Conservation (phyloP, 768 basidiomycete genomes). For the Tephrocybe sp. region DNA sequence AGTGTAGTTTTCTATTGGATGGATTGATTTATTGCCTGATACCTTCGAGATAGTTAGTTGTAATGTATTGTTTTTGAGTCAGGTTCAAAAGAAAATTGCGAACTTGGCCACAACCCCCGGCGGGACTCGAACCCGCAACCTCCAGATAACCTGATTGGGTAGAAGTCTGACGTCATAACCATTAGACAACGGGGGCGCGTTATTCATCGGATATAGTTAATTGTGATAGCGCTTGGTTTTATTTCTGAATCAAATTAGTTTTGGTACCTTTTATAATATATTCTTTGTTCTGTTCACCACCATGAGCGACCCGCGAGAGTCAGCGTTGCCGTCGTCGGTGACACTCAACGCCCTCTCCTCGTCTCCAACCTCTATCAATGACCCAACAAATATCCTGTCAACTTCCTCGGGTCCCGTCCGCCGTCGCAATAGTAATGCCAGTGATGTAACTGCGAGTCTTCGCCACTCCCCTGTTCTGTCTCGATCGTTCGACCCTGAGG, state of each 20-base stretch:
- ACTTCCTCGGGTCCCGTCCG: background rate
- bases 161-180: slow-evolving; percentile 92
- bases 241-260: background rate
- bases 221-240: background rate
- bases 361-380: slow-evolving; percentile 11
- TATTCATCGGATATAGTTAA: accelerated
- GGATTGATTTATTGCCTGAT: background rate
- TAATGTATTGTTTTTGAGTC: background rate
- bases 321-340: slow-evolving; percentile 6
- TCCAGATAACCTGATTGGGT: slow-evolving; percentile 56
- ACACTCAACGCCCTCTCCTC: slow-evolving; percentile 9
- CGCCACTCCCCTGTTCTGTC: slow-evolving; percentile 62
- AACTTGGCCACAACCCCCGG: slow-evolving; percentile 50
- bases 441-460: slow-evolving; percentile 37
- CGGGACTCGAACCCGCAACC: slow-evolving; percentile 87
- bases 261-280: too few relatives aligned
- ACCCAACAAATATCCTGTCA: slow-evolving; percentile 3
- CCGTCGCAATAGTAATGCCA: slow-evolving; percentile 28
- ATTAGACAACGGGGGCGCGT: slow-evolving; percentile 82
- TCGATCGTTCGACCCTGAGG: slow-evolving; percentile 66
- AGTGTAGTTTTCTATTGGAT: slow-evolving; percentile 12
- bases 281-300: slow-evolving; percentile 4
- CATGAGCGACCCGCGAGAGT: slow-evolving; percentile 12
- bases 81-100: background rate
- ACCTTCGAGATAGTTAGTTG: slow-evolving; percentile 1